Conservation (phyloP, 352 stramenopile genomes). For the Blastocystis sp. region DNA sequence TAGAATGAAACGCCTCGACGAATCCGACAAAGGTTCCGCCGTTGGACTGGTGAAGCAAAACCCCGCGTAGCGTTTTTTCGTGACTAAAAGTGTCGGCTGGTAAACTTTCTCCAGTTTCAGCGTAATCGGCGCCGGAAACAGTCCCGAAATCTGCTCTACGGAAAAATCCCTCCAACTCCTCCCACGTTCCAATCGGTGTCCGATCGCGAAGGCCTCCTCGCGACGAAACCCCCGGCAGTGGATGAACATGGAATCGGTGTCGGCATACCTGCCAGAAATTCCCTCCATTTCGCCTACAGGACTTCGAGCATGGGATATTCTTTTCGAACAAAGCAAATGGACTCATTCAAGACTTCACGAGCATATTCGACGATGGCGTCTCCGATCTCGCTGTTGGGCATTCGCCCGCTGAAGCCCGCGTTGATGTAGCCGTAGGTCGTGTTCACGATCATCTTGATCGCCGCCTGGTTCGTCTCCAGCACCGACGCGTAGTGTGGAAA, state of each 20-base stretch:
- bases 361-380: constrained; percentile 92
- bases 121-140: constrained; percentile 68
- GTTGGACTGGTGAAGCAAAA: constrained; percentile 66
- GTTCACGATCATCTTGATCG: constrained; percentile 97
- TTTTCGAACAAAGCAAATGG: neutral
- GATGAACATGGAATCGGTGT: constrained; percentile 98
- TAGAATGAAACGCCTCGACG: neutral
- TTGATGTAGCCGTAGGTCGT: constrained; percentile 97
- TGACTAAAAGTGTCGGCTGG: constrained; percentile 76
- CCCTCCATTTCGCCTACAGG: neutral
- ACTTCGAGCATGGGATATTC: neutral
- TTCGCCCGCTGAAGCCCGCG: constrained; percentile 89
- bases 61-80: constrained; percentile 86
- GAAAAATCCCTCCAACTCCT: neutral
- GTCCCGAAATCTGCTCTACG: constrained; percentile 69
- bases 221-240: constrained; percentile 81
- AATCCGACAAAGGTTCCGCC: neutral
- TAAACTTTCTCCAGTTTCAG: constrained; percentile 77
- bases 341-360: constrained; percentile 1
- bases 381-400: constrained; percentile 84
- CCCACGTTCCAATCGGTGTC: constrained; percentile 68
- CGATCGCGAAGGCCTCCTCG: constrained; percentile 82
- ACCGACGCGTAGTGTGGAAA: constrained; percentile 62
- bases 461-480: constrained; percentile 77
- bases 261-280: constrained; percentile 80